A percentile compares a stretch with the other conserved stretches of the same genome.
Evolutionary conservation across 169 alveolate genomes (phyloP).

Genomic region (Plasmodium adleri): DNA sequence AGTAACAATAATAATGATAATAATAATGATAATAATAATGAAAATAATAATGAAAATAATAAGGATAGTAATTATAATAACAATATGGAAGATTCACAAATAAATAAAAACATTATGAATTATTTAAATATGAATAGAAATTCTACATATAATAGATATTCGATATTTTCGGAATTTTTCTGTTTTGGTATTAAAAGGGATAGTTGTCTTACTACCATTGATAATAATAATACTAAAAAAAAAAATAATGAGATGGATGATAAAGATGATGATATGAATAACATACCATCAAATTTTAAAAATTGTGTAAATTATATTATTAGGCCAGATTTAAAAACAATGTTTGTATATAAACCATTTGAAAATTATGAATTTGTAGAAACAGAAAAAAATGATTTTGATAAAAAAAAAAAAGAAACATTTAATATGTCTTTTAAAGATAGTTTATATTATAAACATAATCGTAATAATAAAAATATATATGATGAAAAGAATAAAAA

Average conservation of each 20-base stretch:
- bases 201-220: no score
- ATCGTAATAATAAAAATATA: conserved; percentile 6
- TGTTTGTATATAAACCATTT: conserved; percentile 65
- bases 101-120: conserved; percentile 6
- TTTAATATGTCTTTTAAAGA: conserved; percentile 5
- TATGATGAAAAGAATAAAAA: conserved; percentile 16
- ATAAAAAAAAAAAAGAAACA: conserved; percentile 14
- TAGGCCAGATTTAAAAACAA: conserved; percentile 70
- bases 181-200: no score
- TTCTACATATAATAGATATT: not conserved
- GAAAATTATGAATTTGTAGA: conserved; percentile 50
- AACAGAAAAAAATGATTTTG: not conserved
- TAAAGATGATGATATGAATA: not conserved
- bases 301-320: conserved; percentile 21
- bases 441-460: not conserved
- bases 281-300: not conserved
- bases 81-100: conserved; percentile 21
- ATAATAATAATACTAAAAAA: not conserved
- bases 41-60: conserved; percentile 13
- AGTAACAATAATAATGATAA: not conserved
- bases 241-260: conserved; percentile 4
- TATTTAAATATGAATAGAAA: conserved; percentile 24
- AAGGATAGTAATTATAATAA: not conserved
- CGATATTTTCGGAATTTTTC: no score
- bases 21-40: no score